Evolutionary conservation across 805 yeast genomes (phyloP).

Genomic region (Peterozyma toletana): DNA sequence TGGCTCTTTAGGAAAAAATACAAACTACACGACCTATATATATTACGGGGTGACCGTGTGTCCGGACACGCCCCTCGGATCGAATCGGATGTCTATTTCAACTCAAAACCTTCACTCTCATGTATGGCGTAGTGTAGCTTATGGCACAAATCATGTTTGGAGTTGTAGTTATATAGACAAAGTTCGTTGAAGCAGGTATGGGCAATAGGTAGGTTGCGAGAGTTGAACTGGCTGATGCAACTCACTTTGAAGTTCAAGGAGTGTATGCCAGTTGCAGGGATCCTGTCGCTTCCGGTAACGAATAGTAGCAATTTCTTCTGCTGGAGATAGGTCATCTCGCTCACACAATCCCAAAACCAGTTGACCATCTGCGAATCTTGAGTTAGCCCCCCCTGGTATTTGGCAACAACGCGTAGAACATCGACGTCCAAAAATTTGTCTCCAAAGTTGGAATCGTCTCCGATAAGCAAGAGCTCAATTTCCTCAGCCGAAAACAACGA

Average conservation of each 20-base stretch:
- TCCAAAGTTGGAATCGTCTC: slow-evolving; percentile 42
- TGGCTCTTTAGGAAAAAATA: too few relatives aligned
- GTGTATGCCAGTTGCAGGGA: slow-evolving; percentile 89
- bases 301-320: slow-evolving; percentile 66
- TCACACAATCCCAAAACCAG: slow-evolving; percentile 89
- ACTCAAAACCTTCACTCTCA: slow-evolving; percentile 84
- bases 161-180: slow-evolving; percentile 60
- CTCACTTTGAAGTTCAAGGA: slow-evolving; percentile 69
- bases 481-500: slow-evolving; percentile 77
- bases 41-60: neutral
- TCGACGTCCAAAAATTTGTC: slow-evolving; percentile 51
- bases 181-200: slow-evolving; percentile 95
- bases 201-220: slow-evolving; percentile 63
- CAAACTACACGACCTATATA: neutral
- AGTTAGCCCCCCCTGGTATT: slow-evolving; percentile 58
- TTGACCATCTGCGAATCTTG: slow-evolving; percentile 33
- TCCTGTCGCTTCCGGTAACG: slow-evolving; percentile 84
- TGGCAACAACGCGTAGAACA: slow-evolving; percentile 63
- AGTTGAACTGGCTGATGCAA: slow-evolving; percentile 30
- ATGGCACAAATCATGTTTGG: slow-evolving; percentile 41
- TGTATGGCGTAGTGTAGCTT: slow-evolving; percentile 66
- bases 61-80: neutral
- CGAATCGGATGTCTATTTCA: neutral
- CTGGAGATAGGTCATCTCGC: slow-evolving; percentile 29
- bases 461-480: slow-evolving; percentile 70